These are phyloP conservation scores for Penicillium thymicola DNA, from an alignment of 2,329 filamentous ascomycete genomes.

Conservation along the genomic window DNA sequence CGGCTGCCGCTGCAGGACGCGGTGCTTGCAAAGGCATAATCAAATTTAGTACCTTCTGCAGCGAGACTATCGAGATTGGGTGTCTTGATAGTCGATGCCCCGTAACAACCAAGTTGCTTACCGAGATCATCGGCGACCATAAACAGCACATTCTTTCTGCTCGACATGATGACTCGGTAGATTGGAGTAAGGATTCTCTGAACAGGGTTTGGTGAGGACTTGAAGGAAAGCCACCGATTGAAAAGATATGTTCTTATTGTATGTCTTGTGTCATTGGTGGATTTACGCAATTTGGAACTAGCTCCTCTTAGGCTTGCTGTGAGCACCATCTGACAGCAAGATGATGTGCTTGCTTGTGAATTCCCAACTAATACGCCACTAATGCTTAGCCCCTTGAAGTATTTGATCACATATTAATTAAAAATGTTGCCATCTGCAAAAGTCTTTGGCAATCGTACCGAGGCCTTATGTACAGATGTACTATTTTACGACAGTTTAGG, in stretches of 20 bases:
- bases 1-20: slow-evolving; percentile 51
- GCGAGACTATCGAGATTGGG: slow-evolving; percentile 46
- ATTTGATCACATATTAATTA: neutral
- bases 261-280: neutral
- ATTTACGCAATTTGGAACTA: neutral
- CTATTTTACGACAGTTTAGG: neutral
- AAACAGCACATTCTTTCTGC: slow-evolving; percentile 37
- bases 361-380: neutral
- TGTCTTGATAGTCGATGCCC: slow-evolving; percentile 28
- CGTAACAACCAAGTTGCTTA: slow-evolving; percentile 38
- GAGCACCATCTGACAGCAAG: neutral
- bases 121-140: slow-evolving; percentile 47
- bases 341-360: neutral
- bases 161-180: neutral
- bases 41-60: slow-evolving; percentile 36
- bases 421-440: neutral
- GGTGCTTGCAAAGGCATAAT: slow-evolving; percentile 22
- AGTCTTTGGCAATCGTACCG: neutral
- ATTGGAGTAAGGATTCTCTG: neutral
- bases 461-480: neutral
- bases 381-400: neutral
- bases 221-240: neutral
- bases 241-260: neutral
- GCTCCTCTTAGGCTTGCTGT: neutral
- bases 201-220: too few species aligned